Conservation (phyloP, 352 stramenopile species). For the Globisporangium ultimum region DNA sequence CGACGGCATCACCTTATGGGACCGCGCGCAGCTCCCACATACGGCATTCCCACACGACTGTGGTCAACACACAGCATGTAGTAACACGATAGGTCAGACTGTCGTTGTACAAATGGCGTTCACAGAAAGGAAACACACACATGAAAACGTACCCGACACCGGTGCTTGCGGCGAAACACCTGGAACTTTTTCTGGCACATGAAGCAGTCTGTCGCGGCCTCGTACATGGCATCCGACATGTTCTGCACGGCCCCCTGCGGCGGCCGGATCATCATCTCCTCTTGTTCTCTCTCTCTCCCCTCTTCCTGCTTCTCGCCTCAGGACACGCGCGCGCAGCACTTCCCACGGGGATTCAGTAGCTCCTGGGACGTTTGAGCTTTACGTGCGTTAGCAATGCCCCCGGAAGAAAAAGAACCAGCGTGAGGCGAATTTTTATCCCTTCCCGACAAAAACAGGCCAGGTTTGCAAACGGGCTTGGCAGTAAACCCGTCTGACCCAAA, state of each 20-base stretch:
- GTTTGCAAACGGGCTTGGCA: too few relatives aligned
- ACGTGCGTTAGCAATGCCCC: neutral
- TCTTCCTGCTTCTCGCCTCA: neutral
- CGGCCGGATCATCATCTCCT: constrained; percentile 16
- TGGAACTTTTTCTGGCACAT: constrained; percentile 87
- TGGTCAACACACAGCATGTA: neutral
- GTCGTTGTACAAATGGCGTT: too few relatives aligned
- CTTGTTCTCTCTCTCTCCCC: neutral
- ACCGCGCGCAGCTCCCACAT: constrained; percentile 67
- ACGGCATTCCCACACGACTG: constrained; percentile 80
- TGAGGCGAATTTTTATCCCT: constrained; percentile 6
- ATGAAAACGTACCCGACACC: constrained; percentile 48
- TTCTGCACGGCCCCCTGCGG: constrained; percentile 15
- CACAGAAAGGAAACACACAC: constrained; percentile 5
- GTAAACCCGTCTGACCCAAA: too few relatives aligned
- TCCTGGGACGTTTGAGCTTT: constrained; percentile 3
- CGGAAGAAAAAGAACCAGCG: constrained; percentile 9
- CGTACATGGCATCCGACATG: constrained; percentile 46
- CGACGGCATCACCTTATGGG: constrained; percentile 73
- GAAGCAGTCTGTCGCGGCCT: constrained; percentile 61
- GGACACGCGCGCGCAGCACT: too few relatives aligned
- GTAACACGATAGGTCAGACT: too few relatives aligned
- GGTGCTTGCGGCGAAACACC: constrained; percentile 81
- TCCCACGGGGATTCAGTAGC: neutral
- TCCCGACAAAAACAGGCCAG: neutral